Conservation (phyloP, 1,139 yeast genomes). For the Pichia sp. region DNA sequence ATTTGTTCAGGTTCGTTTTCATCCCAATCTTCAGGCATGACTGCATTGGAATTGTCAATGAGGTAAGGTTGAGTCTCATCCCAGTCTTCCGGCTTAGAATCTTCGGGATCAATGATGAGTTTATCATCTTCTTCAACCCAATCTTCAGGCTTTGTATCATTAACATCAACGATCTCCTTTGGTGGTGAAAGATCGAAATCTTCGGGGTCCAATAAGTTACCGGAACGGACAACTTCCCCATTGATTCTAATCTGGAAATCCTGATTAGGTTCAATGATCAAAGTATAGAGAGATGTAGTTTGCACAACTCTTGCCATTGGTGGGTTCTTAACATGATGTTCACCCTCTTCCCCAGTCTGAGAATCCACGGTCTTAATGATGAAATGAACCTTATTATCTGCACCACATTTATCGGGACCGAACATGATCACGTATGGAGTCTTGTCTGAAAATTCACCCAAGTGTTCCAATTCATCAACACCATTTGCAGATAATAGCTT, state of each 20-base stretch:
- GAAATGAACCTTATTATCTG: slow-evolving; percentile 71
- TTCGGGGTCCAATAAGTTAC: slow-evolving; percentile 49
- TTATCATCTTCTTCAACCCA: slow-evolving; percentile 71
- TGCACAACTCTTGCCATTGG: slow-evolving; percentile 58
- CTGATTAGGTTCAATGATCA: slow-evolving; percentile 57
- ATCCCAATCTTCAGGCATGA: slow-evolving; percentile 74
- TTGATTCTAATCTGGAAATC: slow-evolving; percentile 75
- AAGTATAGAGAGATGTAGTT: slow-evolving; percentile 64
- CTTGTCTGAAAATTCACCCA: slow-evolving; percentile 43
- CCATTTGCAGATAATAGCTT: slow-evolving; percentile 47
- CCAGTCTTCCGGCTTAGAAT: slow-evolving; percentile 73
- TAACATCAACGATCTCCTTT: slow-evolving; percentile 50
- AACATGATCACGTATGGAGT: slow-evolving; percentile 84
- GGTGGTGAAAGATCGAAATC: slow-evolving; percentile 58
- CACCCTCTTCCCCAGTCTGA: slow-evolving; percentile 49
- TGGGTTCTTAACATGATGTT: slow-evolving; percentile 60
- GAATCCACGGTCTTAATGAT: slow-evolving; percentile 58
- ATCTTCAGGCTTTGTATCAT: slow-evolving; percentile 60
- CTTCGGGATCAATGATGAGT: slow-evolving; percentile 58
- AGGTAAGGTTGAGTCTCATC: slow-evolving; percentile 56
- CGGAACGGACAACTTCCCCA: slow-evolving; percentile 67
- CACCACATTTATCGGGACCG: slow-evolving; percentile 91
- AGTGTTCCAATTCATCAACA: slow-evolving; percentile 37
- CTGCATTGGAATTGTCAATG: slow-evolving; percentile 60
- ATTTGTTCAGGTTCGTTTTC: slow-evolving; percentile 53